Conservation (phyloP, 495 filamentous ascomycete species). For the Hypomontagnella monticulosa region DNA sequence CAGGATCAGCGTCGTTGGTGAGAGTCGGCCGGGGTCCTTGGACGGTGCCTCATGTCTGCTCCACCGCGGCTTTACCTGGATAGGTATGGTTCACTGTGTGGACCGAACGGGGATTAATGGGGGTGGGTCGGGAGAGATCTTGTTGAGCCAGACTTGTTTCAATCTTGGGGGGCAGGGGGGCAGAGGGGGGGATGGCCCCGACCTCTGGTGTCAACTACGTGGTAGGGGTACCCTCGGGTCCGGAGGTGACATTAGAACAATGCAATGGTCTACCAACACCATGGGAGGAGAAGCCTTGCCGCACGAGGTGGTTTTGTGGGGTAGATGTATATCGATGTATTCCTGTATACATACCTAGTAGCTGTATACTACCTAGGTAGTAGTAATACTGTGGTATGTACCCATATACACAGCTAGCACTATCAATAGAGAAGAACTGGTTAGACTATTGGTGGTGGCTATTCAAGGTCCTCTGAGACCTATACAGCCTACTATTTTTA, state of each 20-base stretch:
- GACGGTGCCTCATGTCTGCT: conserved; percentile 8
- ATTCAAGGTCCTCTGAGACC: no score
- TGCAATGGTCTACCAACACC: background rate
- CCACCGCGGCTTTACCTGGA: background rate
- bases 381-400: no score
- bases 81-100: background rate
- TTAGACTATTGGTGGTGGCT: no score
- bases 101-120: background rate
- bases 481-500: no score
- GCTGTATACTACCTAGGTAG: no score
- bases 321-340: no score
- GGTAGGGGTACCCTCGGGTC: conserved; percentile 4
- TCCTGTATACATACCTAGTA: no score
- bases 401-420: no score
- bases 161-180: no score
- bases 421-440: no score
- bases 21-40: conserved; percentile 2
- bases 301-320: no score
- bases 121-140: background rate
- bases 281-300: no score
- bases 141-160: background rate
- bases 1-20: conserved; percentile 26
- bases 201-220: background rate
- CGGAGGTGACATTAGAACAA: background rate
- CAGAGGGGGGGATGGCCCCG: background rate